Percentiles rank a stretch among this genome's conserved stretches.
Evolutionary conservation across 768 basidiomycete species (phyloP).

Genomic region (Kwoniella newhampshirensis): DNA sequence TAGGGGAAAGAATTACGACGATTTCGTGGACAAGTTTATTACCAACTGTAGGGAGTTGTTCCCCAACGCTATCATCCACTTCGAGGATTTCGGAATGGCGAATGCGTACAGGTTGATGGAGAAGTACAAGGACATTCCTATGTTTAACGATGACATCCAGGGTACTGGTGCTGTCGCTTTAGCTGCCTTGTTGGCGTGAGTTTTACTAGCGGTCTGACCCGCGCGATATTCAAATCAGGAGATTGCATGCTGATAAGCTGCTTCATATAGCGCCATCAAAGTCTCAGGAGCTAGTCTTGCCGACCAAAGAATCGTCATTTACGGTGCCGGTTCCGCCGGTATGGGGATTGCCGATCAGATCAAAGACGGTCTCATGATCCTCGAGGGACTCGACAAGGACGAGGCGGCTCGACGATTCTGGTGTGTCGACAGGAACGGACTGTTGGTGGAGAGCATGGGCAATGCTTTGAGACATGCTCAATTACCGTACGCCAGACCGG

Average conservation of each 20-base stretch:
- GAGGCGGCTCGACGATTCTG: constrained; percentile 72
- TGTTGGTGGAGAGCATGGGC: constrained; percentile 62
- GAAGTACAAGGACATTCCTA: constrained; percentile 53
- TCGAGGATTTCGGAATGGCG: constrained; percentile 54
- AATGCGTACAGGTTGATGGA: constrained; percentile 54
- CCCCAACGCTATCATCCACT: constrained; percentile 53
- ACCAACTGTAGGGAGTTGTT: constrained; percentile 52
- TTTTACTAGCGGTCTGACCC: constrained; percentile 41
- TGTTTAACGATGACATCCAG: constrained; percentile 73
- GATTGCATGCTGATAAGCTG: no score
- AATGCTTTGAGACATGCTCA: constrained; percentile 53
- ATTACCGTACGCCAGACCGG: constrained; percentile 54
- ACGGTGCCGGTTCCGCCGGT: constrained; percentile 74
- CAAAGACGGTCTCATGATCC: constrained; percentile 69
- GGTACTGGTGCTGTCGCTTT: constrained; percentile 54
- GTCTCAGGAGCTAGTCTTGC: constrained; percentile 57
- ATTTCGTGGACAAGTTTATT: constrained; percentile 71
- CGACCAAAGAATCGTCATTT: constrained; percentile 75
- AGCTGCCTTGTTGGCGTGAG: constrained; percentile 69
- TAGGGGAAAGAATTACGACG: constrained; percentile 72
- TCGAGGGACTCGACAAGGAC: constrained; percentile 58
- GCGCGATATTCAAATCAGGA: no score
- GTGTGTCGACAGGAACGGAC: constrained; percentile 69
- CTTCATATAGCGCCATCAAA: constrained; percentile 38
- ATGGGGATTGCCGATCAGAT: constrained; percentile 69